Conservation (phyloP, 192 early-diverging fungal species). For the Linnemannia exigua region DNA sequence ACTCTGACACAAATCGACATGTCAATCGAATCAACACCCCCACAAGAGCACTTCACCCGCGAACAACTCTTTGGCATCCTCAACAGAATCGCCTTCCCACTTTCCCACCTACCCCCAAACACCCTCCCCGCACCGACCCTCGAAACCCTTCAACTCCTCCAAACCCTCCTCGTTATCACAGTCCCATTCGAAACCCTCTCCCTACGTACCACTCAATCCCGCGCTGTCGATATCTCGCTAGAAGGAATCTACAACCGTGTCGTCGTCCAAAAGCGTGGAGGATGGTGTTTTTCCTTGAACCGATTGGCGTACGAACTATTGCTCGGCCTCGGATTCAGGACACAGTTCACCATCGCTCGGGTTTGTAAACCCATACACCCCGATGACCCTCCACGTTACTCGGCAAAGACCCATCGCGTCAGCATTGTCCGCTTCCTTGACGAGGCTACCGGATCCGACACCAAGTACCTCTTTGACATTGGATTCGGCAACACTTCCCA, state of each 20-base stretch:
- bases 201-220: slow-evolving; percentile 17
- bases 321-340: slow-evolving; percentile 11
- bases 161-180: slow-evolving; percentile 23
- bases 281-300: slow-evolving; percentile 50
- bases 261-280: slow-evolving; percentile 28
- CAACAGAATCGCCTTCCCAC: slow-evolving; percentile 21
- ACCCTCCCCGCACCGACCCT: slow-evolving; percentile 22
- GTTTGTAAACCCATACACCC: slow-evolving; percentile 26
- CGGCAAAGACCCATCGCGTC: slow-evolving; percentile 21
- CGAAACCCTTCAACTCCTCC: slow-evolving; percentile 26
- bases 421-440: slow-evolving; percentile 23
- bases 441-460: not conserved
- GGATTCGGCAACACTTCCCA: slow-evolving; percentile 26
- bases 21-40: not conserved
- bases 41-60: slow-evolving; percentile 13
- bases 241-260: slow-evolving; percentile 35
- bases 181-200: slow-evolving; percentile 38
- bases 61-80: slow-evolving; percentile 32
- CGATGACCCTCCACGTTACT: not conserved
- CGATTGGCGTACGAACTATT: slow-evolving; percentile 20
- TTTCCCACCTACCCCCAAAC: slow-evolving; percentile 8
- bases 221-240: slow-evolving; percentile 24
- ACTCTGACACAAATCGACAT: not conserved
- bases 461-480: slow-evolving; percentile 37
- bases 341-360: slow-evolving; percentile 28